Percentiles rank a stretch among this genome's conserved stretches.
These are phyloP conservation scores for Phytophthora foliorum DNA, from an alignment of 352 stramenopile species.

Conservation along the genomic window DNA sequence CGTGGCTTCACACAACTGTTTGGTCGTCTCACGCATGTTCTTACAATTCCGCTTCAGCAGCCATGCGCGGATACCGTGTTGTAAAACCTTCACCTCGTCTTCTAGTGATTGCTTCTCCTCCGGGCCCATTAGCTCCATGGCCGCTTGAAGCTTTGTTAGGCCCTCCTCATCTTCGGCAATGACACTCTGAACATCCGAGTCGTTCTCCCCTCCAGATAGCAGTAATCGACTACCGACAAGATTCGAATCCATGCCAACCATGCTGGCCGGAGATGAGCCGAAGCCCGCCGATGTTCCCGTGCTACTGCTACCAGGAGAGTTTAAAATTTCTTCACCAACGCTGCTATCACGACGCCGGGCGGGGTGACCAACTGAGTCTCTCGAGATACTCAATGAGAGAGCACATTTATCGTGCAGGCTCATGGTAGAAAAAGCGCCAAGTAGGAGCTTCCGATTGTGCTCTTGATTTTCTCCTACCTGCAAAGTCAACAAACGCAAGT, in stretches of 20 bases:
- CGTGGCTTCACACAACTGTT: slow-evolving; percentile 79
- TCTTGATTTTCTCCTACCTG: slow-evolving; percentile 80
- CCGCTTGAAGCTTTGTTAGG: slow-evolving; percentile 77
- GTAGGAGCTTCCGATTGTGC: slow-evolving; percentile 85
- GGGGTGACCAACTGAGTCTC: slow-evolving; percentile 47
- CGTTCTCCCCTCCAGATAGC: slow-evolving; percentile 56
- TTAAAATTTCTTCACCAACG: slow-evolving; percentile 57
- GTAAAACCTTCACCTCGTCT: slow-evolving; percentile 88
- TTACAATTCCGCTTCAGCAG: slow-evolving; percentile 90
- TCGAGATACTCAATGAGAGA: slow-evolving; percentile 83
- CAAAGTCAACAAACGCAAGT: slow-evolving; percentile 9
- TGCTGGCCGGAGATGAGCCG: slow-evolving; percentile 34
- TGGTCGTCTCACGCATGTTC: slow-evolving; percentile 90
- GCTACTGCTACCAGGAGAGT: slow-evolving; percentile 35
- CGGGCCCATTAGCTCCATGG: slow-evolving; percentile 89
- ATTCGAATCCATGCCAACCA: slow-evolving; percentile 30
- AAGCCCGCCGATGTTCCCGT: slow-evolving; percentile 38
- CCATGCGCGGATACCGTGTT: slow-evolving; percentile 90
- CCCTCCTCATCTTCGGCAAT: slow-evolving; percentile 86
- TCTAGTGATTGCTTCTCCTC: slow-evolving; percentile 88
- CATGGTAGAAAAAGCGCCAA: slow-evolving; percentile 90
- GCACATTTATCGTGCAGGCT: slow-evolving; percentile 91
- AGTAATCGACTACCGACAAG: slow-evolving; percentile 31
- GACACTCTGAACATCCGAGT: slow-evolving; percentile 86
- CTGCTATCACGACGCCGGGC: slow-evolving; percentile 63